phyloP scores from a whole-genome alignment of 768 basidiomycete genomes.

The Tricholomella constricta region DNA sequence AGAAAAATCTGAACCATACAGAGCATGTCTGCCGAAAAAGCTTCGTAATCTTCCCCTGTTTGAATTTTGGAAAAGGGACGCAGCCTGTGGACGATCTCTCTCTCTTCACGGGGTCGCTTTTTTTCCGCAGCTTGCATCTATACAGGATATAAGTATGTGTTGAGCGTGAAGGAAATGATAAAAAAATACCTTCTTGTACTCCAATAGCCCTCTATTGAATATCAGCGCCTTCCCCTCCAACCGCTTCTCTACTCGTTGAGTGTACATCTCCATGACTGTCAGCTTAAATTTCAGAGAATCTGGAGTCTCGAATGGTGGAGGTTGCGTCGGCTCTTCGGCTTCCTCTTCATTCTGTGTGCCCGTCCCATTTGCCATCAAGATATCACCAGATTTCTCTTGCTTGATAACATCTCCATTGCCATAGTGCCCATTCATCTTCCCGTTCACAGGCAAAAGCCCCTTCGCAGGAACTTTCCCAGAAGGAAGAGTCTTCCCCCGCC shows the following conservation, averaged over 20 bases:
- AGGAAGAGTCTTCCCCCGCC: conserved; percentile 29
- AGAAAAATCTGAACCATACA: conserved; percentile 53
- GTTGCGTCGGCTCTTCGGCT: conserved; percentile 65
- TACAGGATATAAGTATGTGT: neutral
- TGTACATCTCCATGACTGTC: conserved; percentile 87
- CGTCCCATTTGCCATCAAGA: conserved; percentile 47
- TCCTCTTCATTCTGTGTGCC: conserved; percentile 57
- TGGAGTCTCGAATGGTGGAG: conserved; percentile 79
- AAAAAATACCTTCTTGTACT: conserved; percentile 87
- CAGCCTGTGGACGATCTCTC: conserved; percentile 85
- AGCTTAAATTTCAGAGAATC: conserved; percentile 89
- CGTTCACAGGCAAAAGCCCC: conserved; percentile 38
- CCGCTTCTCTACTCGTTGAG: conserved; percentile 83
- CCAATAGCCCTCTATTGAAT: conserved; percentile 87
- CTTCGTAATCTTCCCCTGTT: conserved; percentile 89
- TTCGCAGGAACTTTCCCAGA: conserved; percentile 43
- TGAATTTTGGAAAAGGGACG: conserved; percentile 91
- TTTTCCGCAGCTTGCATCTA: conserved; percentile 92
- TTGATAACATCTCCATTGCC: conserved; percentile 40
- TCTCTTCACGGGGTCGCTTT: conserved; percentile 88
- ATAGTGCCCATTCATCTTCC: conserved; percentile 47
- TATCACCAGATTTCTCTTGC: conserved; percentile 49
- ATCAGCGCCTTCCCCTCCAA: conserved; percentile 85
- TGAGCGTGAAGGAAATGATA: neutral
- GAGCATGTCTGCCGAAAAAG: conserved; percentile 83